A percentile compares a stretch with the other conserved stretches of the same genome.
These are phyloP conservation scores for Yamadazyma scolyti DNA, from an alignment of 805 yeast genomes.

Conservation along the genomic window DNA sequence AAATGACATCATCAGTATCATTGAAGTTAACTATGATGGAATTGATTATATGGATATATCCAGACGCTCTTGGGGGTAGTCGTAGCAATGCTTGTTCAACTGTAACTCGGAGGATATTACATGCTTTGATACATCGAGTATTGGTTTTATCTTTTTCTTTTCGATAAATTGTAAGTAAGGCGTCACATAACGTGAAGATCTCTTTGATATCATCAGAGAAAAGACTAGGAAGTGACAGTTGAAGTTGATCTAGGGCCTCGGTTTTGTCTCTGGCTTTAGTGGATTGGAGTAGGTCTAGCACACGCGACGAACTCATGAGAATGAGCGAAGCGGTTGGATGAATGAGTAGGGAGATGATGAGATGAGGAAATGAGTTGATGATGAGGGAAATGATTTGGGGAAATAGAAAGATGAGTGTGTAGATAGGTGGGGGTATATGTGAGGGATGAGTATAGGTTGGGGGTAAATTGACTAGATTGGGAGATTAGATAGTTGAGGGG, in stretches of 20 bases:
- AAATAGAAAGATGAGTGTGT: no score
- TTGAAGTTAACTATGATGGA: constrained; percentile 1
- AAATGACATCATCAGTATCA: constrained; percentile 1
- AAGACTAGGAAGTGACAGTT: constrained; percentile 6
- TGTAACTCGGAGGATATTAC: constrained; percentile 1
- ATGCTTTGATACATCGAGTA: constrained; percentile 1
- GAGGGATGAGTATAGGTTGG: neutral
- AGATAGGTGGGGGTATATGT: no score
- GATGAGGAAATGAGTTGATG: no score
- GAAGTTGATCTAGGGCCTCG: constrained; percentile 39
- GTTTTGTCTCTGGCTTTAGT: constrained; percentile 52
- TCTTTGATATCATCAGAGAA: constrained; percentile 4
- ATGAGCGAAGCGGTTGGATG: no score
- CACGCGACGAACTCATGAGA: no score
- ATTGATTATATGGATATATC: constrained; percentile 1
- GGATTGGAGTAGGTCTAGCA: constrained; percentile 42
- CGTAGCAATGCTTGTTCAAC: constrained; percentile 1
- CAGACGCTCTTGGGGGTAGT: constrained; percentile 6
- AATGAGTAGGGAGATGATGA: no score
- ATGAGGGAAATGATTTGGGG: neutral
- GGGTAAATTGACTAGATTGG: no score
- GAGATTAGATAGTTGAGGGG: no score
- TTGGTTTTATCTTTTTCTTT: no score
- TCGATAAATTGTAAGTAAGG: no score
- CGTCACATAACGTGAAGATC: constrained; percentile 2